These are phyloP conservation scores for Camellia oleifera DNA, from an alignment of 179 eudicot species.

Conservation along the genomic window DNA sequence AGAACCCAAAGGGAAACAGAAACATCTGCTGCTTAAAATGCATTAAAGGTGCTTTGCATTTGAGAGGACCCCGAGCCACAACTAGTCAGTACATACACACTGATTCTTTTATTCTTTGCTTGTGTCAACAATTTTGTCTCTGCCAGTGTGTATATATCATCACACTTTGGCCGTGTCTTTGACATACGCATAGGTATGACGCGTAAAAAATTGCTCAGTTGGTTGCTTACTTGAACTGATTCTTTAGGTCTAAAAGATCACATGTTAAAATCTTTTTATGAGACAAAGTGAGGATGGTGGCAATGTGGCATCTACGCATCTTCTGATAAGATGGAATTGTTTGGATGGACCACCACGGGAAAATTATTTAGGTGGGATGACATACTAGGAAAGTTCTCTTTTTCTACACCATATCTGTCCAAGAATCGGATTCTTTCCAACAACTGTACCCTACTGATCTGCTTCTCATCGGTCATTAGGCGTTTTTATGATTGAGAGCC, in stretches of 20 bases:
- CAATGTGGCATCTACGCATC: not conserved
- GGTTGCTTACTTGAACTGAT: not conserved
- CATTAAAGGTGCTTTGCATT: slow-evolving; percentile 3
- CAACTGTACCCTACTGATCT: not conserved
- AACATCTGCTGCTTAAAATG: slow-evolving; percentile 23
- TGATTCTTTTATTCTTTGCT: not conserved
- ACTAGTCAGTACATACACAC: not conserved
- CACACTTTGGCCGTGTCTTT: not conserved
- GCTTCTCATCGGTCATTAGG: not conserved
- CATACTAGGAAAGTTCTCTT: not conserved
- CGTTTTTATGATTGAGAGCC: not conserved
- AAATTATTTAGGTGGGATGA: too few relatives aligned
- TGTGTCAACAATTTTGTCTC: not conserved
- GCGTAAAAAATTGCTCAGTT: not conserved
- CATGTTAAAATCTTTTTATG: not conserved
- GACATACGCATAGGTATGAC: not conserved
- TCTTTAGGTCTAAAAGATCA: not conserved
- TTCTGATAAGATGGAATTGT: not conserved
- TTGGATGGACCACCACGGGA: not conserved
- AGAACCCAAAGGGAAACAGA: slow-evolving; percentile 40
- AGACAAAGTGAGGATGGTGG: not conserved
- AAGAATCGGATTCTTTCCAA: slow-evolving; percentile 6
- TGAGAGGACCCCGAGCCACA: not conserved
- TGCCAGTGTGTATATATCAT: not conserved
- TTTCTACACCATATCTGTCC: not conserved